These are phyloP conservation scores for Rachicladosporium sp. DNA, from an alignment of 2,329 filamentous ascomycete species.

Conservation along the genomic window DNA sequence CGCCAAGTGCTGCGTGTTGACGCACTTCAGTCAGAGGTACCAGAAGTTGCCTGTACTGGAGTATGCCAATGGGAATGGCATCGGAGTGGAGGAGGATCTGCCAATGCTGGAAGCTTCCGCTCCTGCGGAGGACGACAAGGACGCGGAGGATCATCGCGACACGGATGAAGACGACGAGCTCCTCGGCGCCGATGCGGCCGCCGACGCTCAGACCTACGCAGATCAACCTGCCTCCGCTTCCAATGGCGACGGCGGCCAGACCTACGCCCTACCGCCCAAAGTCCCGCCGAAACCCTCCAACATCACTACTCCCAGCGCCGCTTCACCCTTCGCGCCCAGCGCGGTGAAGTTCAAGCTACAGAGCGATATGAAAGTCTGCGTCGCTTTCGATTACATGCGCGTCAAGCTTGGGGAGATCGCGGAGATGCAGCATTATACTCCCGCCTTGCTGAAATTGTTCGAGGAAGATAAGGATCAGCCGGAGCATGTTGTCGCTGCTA, in stretches of 20 bases:
- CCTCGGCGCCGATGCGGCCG: constrained; percentile 1
- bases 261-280: constrained; percentile 12
- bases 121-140: constrained; percentile 9
- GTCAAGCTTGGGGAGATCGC: constrained; percentile 59
- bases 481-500: background rate
- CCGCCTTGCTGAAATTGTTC: constrained; percentile 47
- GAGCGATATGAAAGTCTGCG: constrained; percentile 50
- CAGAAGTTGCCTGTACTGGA: constrained; percentile 55
- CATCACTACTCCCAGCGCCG: background rate
- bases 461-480: constrained; percentile 22
- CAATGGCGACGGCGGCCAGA: constrained; percentile 3
- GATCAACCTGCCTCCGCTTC: constrained; percentile 6
- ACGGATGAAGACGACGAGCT: constrained; percentile 3
- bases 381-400: constrained; percentile 71
- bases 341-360: constrained; percentile 26
- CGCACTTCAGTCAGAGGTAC: constrained; percentile 92
- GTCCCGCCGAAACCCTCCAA: background rate
- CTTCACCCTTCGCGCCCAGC: constrained; percentile 7
- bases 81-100: constrained; percentile 11
- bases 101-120: constrained; percentile 15
- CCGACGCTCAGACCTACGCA: constrained; percentile 10
- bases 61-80: constrained; percentile 12
- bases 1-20: constrained; percentile 69
- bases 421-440: constrained; percentile 50
- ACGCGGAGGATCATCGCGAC: constrained; percentile 1